phyloP scores from a whole-genome alignment of 345 rosid species.

The Excoecaria cochinchinensis region DNA sequence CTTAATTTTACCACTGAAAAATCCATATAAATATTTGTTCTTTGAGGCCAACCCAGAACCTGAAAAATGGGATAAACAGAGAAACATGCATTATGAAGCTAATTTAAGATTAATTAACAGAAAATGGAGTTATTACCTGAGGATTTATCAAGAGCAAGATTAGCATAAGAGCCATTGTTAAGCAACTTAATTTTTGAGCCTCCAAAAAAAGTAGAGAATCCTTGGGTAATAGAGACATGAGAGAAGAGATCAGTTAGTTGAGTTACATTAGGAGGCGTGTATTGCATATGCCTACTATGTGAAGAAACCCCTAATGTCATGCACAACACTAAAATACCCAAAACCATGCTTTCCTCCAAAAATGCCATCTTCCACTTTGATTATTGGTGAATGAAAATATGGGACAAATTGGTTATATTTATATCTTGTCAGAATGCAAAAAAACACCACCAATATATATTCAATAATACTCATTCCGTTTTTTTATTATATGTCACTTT shows the following conservation, averaged over 20 bases:
- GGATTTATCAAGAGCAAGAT: conserved; percentile 65
- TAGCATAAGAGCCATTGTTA: conserved; percentile 57
- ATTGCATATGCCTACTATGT: conserved; percentile 49
- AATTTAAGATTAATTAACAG: too few relatives aligned
- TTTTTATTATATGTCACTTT: too few relatives aligned
- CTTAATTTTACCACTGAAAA: conserved; percentile 86
- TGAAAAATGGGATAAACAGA: conserved; percentile 9
- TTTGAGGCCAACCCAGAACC: conserved; percentile 76
- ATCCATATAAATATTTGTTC: conserved; percentile 59
- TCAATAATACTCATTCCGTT: too few relatives aligned
- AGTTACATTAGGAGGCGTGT: conserved; percentile 52
- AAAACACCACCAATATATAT: too few relatives aligned
- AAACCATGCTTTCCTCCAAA: conserved; percentile 23
- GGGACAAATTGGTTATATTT: conserved; percentile 9
- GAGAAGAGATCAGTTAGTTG: conserved; percentile 62
- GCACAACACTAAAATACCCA: conserved; percentile 38
- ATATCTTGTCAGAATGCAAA: background rate
- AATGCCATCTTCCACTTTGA: conserved; percentile 30
- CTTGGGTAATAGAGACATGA: conserved; percentile 46
- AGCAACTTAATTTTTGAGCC: conserved; percentile 47
- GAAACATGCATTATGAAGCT: background rate
- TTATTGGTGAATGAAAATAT: background rate
- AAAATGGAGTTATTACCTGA: conserved; percentile 44
- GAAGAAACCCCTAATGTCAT: conserved; percentile 46
- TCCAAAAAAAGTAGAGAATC: conserved; percentile 52